These are phyloP conservation scores for Huntiella savannae DNA, from an alignment of 2,329 filamentous ascomycete species.

Conservation along the genomic window DNA sequence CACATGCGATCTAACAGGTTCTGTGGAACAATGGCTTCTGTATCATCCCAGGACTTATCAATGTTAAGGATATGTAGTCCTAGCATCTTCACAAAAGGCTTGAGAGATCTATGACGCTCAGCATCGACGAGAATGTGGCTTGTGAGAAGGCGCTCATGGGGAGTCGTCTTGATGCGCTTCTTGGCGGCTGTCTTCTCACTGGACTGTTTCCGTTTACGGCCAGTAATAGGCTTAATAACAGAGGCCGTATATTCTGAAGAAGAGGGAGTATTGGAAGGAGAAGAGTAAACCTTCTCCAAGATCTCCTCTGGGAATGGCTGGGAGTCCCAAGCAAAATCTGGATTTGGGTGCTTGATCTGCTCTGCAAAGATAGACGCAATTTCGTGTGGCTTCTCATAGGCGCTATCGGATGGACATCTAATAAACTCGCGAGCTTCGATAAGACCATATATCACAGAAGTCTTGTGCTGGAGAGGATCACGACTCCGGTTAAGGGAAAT, in stretches of 20 bases:
- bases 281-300: constrained; percentile 27
- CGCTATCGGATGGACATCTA: constrained; percentile 20
- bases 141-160: neutral
- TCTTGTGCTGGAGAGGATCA: constrained; percentile 27
- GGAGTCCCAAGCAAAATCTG: constrained; percentile 27
- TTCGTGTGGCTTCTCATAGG: constrained; percentile 25
- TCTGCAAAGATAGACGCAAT: constrained; percentile 28
- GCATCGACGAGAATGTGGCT: constrained; percentile 7
- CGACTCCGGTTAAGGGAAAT: constrained; percentile 22
- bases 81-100: constrained; percentile 10
- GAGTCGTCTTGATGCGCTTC: constrained; percentile 7
- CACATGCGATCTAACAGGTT: constrained; percentile 9
- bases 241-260: neutral
- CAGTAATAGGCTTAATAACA: constrained; percentile 2
- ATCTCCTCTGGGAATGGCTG: constrained; percentile 28
- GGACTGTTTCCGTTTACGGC: constrained; percentile 24
- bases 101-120: constrained; percentile 8
- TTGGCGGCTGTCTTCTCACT: constrained; percentile 3
- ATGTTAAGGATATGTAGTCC: constrained; percentile 9
- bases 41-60: constrained; percentile 4
- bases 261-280: constrained; percentile 16
- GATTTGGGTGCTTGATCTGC: constrained; percentile 23
- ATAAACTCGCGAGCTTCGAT: constrained; percentile 22
- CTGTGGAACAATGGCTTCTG: constrained; percentile 4
- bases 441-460: constrained; percentile 23